Percentiles rank a stretch among this genome's conserved stretches.
Conservation (phyloP, 2,329 filamentous ascomycete species). For the Thielaviopsis populi region DNA sequence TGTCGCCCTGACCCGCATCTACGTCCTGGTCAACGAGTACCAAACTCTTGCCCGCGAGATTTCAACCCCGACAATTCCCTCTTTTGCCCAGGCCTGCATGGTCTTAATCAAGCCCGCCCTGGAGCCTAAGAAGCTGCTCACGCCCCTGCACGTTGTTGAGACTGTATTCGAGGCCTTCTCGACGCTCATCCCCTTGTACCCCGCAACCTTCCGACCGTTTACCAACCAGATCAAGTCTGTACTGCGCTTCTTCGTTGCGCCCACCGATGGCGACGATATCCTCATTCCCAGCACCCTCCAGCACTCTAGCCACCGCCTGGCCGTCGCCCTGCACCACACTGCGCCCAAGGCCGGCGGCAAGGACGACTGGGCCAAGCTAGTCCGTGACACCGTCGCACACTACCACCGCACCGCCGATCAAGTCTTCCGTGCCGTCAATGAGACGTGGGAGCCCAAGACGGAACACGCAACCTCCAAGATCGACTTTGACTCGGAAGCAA, state of each 20-base stretch:
- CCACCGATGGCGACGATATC: slow-evolving; percentile 39
- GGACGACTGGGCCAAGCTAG: slow-evolving; percentile 61
- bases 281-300: slow-evolving; percentile 39
- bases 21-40: slow-evolving; percentile 65
- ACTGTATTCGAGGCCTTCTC: slow-evolving; percentile 57
- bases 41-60: slow-evolving; percentile 76
- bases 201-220: slow-evolving; percentile 68
- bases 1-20: slow-evolving; percentile 68
- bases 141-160: slow-evolving; percentile 41
- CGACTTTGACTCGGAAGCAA: slow-evolving; percentile 32
- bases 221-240: slow-evolving; percentile 50
- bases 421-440: slow-evolving; percentile 62
- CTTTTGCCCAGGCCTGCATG: slow-evolving; percentile 59
- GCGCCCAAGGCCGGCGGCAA: slow-evolving; percentile 63
- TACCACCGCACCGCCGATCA: slow-evolving; percentile 60
- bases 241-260: slow-evolving; percentile 45
- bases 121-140: slow-evolving; percentile 24
- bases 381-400: slow-evolving; percentile 45
- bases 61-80: slow-evolving; percentile 63
- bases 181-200: slow-evolving; percentile 61
- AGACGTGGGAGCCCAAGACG: slow-evolving; percentile 62
- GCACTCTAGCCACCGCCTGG: slow-evolving; percentile 45
- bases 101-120: slow-evolving; percentile 42
- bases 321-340: slow-evolving; percentile 60
- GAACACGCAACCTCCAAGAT: slow-evolving; percentile 32